A percentile compares a stretch with the other conserved stretches of the same genome.
Conservation (phyloP, 257 asterid genomes). For the Gentiana straminea region DNA sequence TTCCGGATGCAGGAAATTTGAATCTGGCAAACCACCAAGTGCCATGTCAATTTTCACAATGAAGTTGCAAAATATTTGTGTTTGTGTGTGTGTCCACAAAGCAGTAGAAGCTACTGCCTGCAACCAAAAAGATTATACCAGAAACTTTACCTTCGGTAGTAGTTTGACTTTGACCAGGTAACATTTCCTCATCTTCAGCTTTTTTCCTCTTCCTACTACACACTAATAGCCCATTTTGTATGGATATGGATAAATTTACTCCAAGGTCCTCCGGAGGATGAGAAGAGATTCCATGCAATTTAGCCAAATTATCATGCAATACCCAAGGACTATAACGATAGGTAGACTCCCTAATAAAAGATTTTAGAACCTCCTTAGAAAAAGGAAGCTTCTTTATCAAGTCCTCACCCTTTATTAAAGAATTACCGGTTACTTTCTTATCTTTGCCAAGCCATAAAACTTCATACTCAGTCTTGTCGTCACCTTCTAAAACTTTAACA, state of each 20-base stretch:
- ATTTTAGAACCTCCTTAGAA: slow-evolving; percentile 64
- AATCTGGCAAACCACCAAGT: too few relatives aligned
- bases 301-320: slow-evolving; percentile 70
- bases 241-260: slow-evolving; percentile 29
- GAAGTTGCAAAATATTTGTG: too few relatives aligned
- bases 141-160: too few relatives aligned
- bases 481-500: slow-evolving; percentile 46
- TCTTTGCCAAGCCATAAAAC: slow-evolving; percentile 70
- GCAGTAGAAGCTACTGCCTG: too few relatives aligned
- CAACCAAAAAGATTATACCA: too few relatives aligned
- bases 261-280: slow-evolving; percentile 54
- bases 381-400: slow-evolving; percentile 54
- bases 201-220: slow-evolving; percentile 63
- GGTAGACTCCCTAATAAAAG: slow-evolving; percentile 90
- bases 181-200: slow-evolving; percentile 38
- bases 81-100: too few relatives aligned
- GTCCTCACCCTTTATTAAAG: slow-evolving; percentile 46
- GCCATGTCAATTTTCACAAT: too few relatives aligned
- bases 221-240: slow-evolving; percentile 49
- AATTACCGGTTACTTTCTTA: slow-evolving; percentile 38
- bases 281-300: slow-evolving; percentile 62
- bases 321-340: slow-evolving; percentile 81
- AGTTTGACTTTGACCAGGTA: too few relatives aligned
- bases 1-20: too few relatives aligned
- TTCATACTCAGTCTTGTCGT: slow-evolving; percentile 44